Evolutionary conservation across 2,329 filamentous ascomycete species (phyloP).

Genomic region (Trichoderma citrinoviride): DNA sequence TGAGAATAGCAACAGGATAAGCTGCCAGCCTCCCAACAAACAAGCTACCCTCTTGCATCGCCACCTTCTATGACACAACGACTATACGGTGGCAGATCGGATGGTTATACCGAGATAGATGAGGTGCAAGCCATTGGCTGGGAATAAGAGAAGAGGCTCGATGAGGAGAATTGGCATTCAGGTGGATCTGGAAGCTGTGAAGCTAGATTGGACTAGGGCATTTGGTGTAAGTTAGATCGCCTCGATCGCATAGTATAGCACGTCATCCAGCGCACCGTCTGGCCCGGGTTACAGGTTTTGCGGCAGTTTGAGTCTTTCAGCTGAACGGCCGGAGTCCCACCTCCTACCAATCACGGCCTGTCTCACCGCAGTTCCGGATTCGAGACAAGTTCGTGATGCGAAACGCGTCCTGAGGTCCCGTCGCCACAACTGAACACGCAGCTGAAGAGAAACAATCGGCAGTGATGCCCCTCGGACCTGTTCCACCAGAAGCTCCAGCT

Average conservation of each 20-base stretch:
- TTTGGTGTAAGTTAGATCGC: neutral
- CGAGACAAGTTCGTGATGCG: neutral
- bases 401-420: too few relatives aligned
- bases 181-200: neutral
- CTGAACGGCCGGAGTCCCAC: neutral
- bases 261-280: neutral
- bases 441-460: too few relatives aligned
- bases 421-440: too few relatives aligned
- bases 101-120: too few relatives aligned
- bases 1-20: neutral
- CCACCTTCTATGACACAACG: constrained; percentile 1
- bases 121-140: too few relatives aligned
- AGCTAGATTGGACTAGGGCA: neutral
- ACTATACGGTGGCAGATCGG: neutral
- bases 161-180: neutral
- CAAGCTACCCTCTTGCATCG: neutral
- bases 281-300: neutral
- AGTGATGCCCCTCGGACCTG: too few relatives aligned
- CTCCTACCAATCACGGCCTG: neutral
- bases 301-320: neutral
- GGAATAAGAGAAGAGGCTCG: neutral
- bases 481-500: too few relatives aligned
- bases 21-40: neutral
- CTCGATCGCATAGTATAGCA: neutral
- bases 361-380: neutral